Conservation (phyloP, 352 stramenopile species). For the Pilasporangium apinafurcum region DNA sequence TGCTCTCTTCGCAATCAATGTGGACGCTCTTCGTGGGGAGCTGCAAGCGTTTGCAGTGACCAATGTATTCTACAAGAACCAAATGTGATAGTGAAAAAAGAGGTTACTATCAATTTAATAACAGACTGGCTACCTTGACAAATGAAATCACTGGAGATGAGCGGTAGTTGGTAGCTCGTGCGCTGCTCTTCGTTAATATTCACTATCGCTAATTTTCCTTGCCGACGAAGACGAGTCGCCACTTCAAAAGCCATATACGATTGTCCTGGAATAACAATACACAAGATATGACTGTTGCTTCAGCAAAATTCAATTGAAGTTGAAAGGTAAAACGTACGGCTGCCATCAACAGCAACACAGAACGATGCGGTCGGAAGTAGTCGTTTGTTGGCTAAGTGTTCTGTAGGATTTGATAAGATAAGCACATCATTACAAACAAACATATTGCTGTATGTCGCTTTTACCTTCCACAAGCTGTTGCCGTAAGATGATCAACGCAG, state of each 20-base stretch:
- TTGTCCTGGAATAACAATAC: constrained; percentile 35
- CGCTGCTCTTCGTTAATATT: constrained; percentile 40
- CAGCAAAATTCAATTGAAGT: too few species aligned
- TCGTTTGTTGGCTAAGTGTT: constrained; percentile 25
- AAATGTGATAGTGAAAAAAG: neutral
- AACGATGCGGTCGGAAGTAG: constrained; percentile 39
- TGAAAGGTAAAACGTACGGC: constrained; percentile 24
- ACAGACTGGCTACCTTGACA: constrained; percentile 19
- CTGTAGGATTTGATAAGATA: too few species aligned
- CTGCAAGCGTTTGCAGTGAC: constrained; percentile 29
- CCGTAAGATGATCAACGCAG: constrained; percentile 21
- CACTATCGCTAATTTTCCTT: constrained; percentile 35
- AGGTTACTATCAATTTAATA: neutral
- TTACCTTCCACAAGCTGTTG: constrained; percentile 22
- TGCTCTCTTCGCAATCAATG: constrained; percentile 17
- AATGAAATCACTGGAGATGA: constrained; percentile 58
- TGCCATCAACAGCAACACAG: constrained; percentile 57
- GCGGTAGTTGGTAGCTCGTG: constrained; percentile 39
- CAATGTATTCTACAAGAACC: constrained; percentile 36
- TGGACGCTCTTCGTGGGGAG: constrained; percentile 32
- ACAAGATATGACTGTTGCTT: too few species aligned
- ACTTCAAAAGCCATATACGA: constrained; percentile 56
- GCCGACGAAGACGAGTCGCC: constrained; percentile 30
- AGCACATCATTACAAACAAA: neutral
- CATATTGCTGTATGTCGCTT: neutral